These are phyloP conservation scores for Polyporus arcularius DNA, from an alignment of 768 basidiomycete species.

Conservation along the genomic window DNA sequence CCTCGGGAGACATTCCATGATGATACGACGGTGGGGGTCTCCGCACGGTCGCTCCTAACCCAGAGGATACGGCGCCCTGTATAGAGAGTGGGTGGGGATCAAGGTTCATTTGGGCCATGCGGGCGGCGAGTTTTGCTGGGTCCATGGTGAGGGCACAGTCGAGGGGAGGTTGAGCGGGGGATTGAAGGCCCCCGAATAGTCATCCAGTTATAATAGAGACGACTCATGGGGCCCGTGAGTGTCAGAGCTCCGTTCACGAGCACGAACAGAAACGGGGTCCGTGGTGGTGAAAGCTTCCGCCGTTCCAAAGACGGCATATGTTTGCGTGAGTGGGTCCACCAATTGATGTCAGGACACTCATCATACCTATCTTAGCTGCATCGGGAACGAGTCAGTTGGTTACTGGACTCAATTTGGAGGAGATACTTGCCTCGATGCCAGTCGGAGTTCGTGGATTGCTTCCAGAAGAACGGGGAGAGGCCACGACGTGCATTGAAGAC, in stretches of 20 bases:
- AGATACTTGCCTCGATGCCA: constrained; percentile 10
- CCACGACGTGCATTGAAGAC: neutral
- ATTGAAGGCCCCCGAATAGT: neutral
- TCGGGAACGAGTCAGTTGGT: neutral
- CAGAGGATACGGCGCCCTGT: neutral
- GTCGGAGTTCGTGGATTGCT: neutral
- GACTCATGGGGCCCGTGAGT: neutral
- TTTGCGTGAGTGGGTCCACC: constrained; percentile 14
- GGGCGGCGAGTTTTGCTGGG: constrained; percentile 2
- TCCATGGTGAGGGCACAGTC: neutral
- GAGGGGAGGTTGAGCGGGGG: neutral
- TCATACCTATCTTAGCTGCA: constrained; percentile 5
- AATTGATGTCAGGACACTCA: neutral
- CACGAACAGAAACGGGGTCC: neutral
- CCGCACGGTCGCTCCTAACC: neutral
- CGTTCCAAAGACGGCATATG: neutral
- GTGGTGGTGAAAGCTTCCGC: neutral
- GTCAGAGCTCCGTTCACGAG: neutral
- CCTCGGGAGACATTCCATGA: constrained; percentile 8
- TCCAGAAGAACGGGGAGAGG: neutral
- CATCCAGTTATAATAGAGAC: neutral
- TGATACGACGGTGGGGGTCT: constrained; percentile 5
- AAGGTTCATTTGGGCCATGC: neutral
- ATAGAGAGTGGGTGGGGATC: neutral
- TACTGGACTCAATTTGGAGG: neutral